phyloP scores from a whole-genome alignment of 805 yeast species.

The Spathaspora passalidarum region DNA sequence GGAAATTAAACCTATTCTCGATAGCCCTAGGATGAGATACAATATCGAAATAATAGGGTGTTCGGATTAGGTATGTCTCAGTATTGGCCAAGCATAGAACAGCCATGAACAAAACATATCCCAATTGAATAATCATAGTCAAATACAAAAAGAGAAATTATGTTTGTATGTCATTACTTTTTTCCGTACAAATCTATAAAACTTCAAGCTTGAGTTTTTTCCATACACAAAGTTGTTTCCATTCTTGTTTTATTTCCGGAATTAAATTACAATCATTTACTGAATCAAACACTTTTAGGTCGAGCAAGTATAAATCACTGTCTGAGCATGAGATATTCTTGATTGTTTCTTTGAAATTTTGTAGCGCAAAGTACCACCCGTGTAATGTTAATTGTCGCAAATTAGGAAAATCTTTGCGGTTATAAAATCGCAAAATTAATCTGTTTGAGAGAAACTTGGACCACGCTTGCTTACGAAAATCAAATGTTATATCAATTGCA shows the following conservation, averaged over 20 bases:
- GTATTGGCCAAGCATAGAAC: conserved; percentile 29
- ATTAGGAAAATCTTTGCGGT: conserved; percentile 9
- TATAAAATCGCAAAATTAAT: conserved; percentile 10
- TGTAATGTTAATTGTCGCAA: conserved; percentile 10
- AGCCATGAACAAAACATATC: background rate
- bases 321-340: background rate
- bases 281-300: conserved; percentile 9
- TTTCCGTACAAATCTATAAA: background rate
- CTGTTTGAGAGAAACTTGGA: conserved; percentile 6
- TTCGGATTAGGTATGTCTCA: conserved; percentile 27
- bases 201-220: conserved; percentile 5
- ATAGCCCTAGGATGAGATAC: conserved; percentile 16
- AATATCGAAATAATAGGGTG: conserved; percentile 36
- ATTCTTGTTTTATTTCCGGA: conserved; percentile 6
- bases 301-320: conserved; percentile 8
- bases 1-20: background rate
- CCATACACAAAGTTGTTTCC: conserved; percentile 1
- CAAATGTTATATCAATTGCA: conserved; percentile 11
- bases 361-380: conserved; percentile 12
- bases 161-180: background rate
- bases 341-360: background rate
- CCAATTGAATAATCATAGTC: background rate
- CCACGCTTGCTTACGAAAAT: conserved; percentile 6
- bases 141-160: background rate
- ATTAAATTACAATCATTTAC: background rate